phyloP scores from a whole-genome alignment of 1,139 yeast genomes.

The Suhomyces guaymorum region DNA sequence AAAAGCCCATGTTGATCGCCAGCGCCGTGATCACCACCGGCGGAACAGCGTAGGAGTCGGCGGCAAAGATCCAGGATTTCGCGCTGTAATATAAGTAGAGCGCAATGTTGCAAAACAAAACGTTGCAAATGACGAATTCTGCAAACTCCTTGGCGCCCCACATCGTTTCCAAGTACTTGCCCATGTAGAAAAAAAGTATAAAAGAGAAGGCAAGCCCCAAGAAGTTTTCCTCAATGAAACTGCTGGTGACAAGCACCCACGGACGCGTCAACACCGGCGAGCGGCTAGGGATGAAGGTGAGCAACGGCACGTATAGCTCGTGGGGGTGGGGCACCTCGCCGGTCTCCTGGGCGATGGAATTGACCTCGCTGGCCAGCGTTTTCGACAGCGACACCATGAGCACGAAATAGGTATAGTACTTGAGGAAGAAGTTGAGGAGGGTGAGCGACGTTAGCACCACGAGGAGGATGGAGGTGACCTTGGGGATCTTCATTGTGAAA shows the following conservation, averaged over 20 bases:
- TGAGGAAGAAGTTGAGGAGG: slow-evolving; percentile 21
- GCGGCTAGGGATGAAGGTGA: slow-evolving; percentile 41
- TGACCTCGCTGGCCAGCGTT: slow-evolving; percentile 24
- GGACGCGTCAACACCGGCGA: slow-evolving; percentile 40
- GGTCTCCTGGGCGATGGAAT: slow-evolving; percentile 33
- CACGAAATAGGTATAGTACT: slow-evolving; percentile 24
- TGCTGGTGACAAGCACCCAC: slow-evolving; percentile 40
- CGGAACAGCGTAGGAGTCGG: slow-evolving; percentile 24
- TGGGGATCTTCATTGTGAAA: slow-evolving; percentile 36
- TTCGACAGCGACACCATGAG: slow-evolving; percentile 34
- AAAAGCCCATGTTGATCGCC: slow-evolving; percentile 42
- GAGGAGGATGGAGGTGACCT: slow-evolving; percentile 35
- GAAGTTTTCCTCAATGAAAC: slow-evolving; percentile 38
- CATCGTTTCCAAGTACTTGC: slow-evolving; percentile 39
- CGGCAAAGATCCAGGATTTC: slow-evolving; percentile 27
- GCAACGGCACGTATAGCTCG: slow-evolving; percentile 41
- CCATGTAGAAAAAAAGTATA: slow-evolving; percentile 34
- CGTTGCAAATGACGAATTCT: slow-evolving; percentile 28
- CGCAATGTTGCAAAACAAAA: slow-evolving; percentile 34
- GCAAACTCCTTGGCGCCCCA: slow-evolving; percentile 40
- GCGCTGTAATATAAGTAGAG: slow-evolving; percentile 37
- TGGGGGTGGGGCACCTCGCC: slow-evolving; percentile 45
- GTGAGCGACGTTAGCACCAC: slow-evolving; percentile 32
- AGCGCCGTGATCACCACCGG: slow-evolving; percentile 41
- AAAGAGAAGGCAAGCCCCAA: slow-evolving; percentile 30